A percentile compares a stretch with the other conserved stretches of the same genome.
phyloP scores from a whole-genome alignment of 176 grass and related monocot species.

The Oropetium thomaeum region DNA sequence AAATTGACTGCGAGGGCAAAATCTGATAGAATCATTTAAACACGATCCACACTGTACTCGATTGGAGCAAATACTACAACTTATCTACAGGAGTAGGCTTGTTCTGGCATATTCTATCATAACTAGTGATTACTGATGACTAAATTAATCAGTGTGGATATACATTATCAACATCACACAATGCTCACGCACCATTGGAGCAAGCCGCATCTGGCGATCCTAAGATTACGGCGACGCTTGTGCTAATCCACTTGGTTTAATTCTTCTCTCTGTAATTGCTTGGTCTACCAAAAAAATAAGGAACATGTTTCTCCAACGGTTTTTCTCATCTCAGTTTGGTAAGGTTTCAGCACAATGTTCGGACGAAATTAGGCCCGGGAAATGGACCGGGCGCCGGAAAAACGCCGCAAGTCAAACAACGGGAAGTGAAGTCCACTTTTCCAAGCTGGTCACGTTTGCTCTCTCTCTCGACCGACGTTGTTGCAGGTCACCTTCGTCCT shows the following conservation, averaged over 20 bases:
- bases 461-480: neutral
- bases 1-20: no score
- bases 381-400: neutral
- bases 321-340: neutral
- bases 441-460: neutral
- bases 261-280: no score
- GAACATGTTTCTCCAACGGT: neutral
- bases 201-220: no score
- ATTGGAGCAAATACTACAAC: no score
- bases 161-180: neutral
- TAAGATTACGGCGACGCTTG: no score
- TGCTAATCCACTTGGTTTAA: no score
- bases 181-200: no score
- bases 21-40: neutral
- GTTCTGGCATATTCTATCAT: neutral
- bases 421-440: neutral
- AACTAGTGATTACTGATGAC: neutral
- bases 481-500: slow-evolving; percentile 6
- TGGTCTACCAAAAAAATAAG: neutral
- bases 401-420: slow-evolving; percentile 7
- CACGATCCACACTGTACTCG: no score
- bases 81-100: no score
- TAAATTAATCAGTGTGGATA: neutral
- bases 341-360: neutral
- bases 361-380: neutral